phyloP scores from a whole-genome alignment of 2,329 filamentous ascomycete species.

The Clarireedia hainanense region DNA sequence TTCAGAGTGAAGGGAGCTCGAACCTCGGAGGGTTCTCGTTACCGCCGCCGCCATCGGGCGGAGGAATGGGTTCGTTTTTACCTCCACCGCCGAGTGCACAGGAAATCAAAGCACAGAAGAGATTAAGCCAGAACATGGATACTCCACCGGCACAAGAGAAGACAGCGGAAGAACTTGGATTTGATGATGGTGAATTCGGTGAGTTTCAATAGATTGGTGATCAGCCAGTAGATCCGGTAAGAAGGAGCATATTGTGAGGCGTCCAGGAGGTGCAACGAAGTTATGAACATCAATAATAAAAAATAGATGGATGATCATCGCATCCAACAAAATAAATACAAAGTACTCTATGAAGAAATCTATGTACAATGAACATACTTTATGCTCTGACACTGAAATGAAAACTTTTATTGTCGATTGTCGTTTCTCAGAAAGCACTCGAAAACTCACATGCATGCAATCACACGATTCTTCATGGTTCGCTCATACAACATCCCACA shows the following conservation, averaged over 20 bases:
- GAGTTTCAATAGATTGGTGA: slow-evolving; percentile 50
- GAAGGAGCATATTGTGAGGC: background rate
- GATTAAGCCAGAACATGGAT: slow-evolving; percentile 43
- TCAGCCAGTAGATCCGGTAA: background rate
- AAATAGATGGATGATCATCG: background rate
- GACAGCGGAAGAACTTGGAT: slow-evolving; percentile 58
- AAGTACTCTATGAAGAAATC: background rate
- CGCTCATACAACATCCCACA: background rate
- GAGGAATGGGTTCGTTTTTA: slow-evolving; percentile 38
- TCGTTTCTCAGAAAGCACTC: too few relatives aligned
- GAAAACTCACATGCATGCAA: too few relatives aligned
- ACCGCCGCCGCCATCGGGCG: slow-evolving; percentile 49
- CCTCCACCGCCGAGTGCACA: slow-evolving; percentile 60
- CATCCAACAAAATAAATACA: too few relatives aligned
- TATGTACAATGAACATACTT: background rate
- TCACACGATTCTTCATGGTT: background rate
- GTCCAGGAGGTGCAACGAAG: background rate
- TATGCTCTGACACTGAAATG: background rate
- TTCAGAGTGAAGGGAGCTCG: slow-evolving; percentile 21
- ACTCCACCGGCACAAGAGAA: slow-evolving; percentile 30
- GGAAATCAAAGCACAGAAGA: slow-evolving; percentile 54
- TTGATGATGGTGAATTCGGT: slow-evolving; percentile 83
- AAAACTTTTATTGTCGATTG: background rate
- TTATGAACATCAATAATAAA: background rate
- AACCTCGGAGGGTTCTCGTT: slow-evolving; percentile 51